phyloP scores from a whole-genome alignment of 2,329 filamentous ascomycete genomes.

The Aspergillus tubingensis region DNA sequence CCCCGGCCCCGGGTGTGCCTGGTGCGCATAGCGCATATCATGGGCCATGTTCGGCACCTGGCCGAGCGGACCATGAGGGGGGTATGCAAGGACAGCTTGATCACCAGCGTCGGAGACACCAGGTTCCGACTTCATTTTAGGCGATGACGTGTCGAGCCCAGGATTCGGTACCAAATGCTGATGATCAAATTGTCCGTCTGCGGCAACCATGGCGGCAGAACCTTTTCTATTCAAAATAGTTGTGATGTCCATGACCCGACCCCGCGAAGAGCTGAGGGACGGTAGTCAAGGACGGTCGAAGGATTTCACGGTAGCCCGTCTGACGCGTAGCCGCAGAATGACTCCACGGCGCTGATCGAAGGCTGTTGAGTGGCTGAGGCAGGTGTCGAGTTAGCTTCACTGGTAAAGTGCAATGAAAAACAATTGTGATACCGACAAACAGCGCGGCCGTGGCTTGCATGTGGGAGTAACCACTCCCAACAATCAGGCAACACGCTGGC shows the following conservation, averaged over 20 bases:
- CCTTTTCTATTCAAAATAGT: constrained; percentile 55
- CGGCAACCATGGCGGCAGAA: constrained; percentile 46
- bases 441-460: neutral
- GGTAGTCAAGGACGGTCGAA: constrained; percentile 34
- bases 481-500: neutral
- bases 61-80: constrained; percentile 56
- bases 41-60: constrained; percentile 55
- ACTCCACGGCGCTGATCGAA: constrained; percentile 17
- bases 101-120: constrained; percentile 59
- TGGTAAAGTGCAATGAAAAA: neutral
- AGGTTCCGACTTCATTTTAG: constrained; percentile 62
- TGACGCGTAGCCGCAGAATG: constrained; percentile 15
- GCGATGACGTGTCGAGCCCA: constrained; percentile 46
- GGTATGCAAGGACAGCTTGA: constrained; percentile 59
- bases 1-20: constrained; percentile 52
- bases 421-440: neutral
- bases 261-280: constrained; percentile 34
- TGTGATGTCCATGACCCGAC: constrained; percentile 54
- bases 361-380: neutral
- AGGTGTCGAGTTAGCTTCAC: neutral
- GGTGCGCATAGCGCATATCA: constrained; percentile 57
- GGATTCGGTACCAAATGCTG: constrained; percentile 46
- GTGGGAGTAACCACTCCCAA: neutral
- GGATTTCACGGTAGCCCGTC: constrained; percentile 21
- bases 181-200: constrained; percentile 47